Base-by-base conservation (phyloP, 2,329 filamentous ascomycete species). In the Acrocalymma vagum region DNA sequence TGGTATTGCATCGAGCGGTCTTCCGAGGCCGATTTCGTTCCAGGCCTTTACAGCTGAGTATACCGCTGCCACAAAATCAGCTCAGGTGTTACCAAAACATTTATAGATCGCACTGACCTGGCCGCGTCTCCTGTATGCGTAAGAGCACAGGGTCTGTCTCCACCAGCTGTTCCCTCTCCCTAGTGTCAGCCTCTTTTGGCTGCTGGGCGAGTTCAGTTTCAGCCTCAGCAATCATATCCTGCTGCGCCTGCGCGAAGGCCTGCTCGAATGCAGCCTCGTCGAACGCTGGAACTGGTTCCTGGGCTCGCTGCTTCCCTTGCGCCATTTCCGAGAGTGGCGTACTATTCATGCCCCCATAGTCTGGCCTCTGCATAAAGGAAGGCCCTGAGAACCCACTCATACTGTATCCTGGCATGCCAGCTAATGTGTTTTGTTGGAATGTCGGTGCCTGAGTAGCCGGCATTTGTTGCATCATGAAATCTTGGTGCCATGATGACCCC, bases 401-500 rank as follows among this genome's bases (percentile, higher is more conserved):
- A 9, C 46, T 55, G 27, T 62, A 62, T 11, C 56, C 56, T 7
- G 55, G 33, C 52, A 65, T 60, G 13, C 57, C 54, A 4, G 52
- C 53, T 38, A 62, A 66, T 16, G 50, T 45, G 33, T 38, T 55
- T 21, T 64, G 62, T 23, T 62, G 60, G 10, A 60, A 49, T 10
- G 43, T 45, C 20, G 60, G 58, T n/a, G 55, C 49, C 20, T 68
- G 68, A 6, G 57, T 44, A 38, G 64, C 58, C 22, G 62, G 55
- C n/a, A 48, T 38, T 40, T 74, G 71, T 26, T 71, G 65, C 20
- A 62, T 56, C 54, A 79, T 62, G 56, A 86, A 86, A 52, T 85
- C 83, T 56, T 81, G 74, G 35, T 85, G 82, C 84, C 84, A 86
- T 71, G 73, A 72, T 36, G 61, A 48, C 13, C 61, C 49, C 13